Conservation (phyloP, 306 rosid species). For the Gleditsia sinensis region DNA sequence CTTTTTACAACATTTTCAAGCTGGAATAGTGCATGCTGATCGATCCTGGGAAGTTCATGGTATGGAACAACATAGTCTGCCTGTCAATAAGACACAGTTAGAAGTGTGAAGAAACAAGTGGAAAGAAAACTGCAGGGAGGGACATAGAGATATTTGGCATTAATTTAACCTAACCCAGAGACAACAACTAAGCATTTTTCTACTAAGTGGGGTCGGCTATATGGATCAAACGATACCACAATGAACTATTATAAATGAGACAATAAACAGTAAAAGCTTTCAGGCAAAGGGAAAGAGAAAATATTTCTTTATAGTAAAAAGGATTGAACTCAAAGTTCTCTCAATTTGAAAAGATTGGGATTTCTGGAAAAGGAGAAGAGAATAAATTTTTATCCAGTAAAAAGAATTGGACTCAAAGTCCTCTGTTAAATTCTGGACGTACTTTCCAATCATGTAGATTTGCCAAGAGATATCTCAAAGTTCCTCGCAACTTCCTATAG, state of each 20-base stretch:
- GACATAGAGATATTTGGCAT: constrained; percentile 21
- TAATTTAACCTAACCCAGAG: not conserved
- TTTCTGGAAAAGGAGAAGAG: constrained; percentile 13
- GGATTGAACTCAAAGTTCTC: constrained; percentile 1
- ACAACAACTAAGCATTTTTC: too few species aligned
- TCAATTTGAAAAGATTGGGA: constrained; percentile 37
- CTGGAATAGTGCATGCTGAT: constrained; percentile 86
- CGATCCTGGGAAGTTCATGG: constrained; percentile 88
- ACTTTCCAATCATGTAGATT: constrained; percentile 99
- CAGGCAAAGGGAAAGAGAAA: constrained; percentile 4
- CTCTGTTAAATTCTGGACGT: constrained; percentile 36
- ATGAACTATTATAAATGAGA: too few species aligned
- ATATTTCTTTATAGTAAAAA: not conserved
- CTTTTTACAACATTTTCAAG: constrained; percentile 79
- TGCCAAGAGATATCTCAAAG: constrained; percentile 93
- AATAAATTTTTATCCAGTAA: not conserved
- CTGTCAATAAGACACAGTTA: constrained; percentile 47
- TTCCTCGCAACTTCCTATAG: constrained; percentile 95
- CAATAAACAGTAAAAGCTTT: constrained; percentile 25
- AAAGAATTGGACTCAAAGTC: constrained; percentile 10
- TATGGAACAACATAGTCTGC: constrained; percentile 64
- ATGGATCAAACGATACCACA: too few species aligned
- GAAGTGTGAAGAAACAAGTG: constrained; percentile 32
- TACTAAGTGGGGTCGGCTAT: too few species aligned
- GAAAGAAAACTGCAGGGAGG: not conserved